Evolutionary conservation across 1,139 yeast species (phyloP).

Genomic region (Yamadazyma songkhlaensis): DNA sequence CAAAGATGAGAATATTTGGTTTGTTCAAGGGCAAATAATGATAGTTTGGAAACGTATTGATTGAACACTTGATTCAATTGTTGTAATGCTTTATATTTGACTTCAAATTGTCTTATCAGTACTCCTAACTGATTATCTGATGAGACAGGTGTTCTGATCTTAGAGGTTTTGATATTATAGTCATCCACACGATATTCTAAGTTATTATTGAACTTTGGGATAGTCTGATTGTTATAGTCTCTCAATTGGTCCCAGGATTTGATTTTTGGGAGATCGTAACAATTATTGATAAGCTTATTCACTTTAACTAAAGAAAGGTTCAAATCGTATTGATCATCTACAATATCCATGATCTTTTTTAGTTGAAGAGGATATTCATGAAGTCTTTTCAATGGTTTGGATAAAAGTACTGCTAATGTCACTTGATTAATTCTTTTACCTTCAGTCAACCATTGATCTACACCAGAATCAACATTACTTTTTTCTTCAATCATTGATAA

Average conservation of each 20-base stretch:
- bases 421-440: slow-evolving; percentile 6
- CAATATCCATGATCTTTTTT: slow-evolving; percentile 14
- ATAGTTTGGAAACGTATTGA: slow-evolving; percentile 1
- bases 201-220: slow-evolving; percentile 6
- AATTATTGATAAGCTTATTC: slow-evolving; percentile 14
- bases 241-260: slow-evolving; percentile 14
- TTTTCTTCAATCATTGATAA: slow-evolving; percentile 6
- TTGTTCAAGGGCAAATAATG: slow-evolving; percentile 15
- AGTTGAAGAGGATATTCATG: slow-evolving; percentile 16
- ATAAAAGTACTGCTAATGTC: slow-evolving; percentile 9
- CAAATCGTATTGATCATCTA: slow-evolving; percentile 11
- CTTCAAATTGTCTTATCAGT: not conserved
- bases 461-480: slow-evolving; percentile 3
- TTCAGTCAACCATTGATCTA: slow-evolving; percentile 14
- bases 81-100: slow-evolving; percentile 5
- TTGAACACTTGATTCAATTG: slow-evolving; percentile 6
- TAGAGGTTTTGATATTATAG: not conserved
- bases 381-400: slow-evolving; percentile 14
- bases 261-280: slow-evolving; percentile 10
- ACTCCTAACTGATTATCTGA: too few relatives aligned
- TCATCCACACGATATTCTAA: slow-evolving; percentile 13
- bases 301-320: slow-evolving; percentile 17
- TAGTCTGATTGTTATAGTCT: slow-evolving; percentile 7
- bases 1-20: slow-evolving; percentile 16
- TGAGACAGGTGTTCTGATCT: too few relatives aligned